Conservation (phyloP, 257 asterid genomes). For the Fraxinus cuspidata region DNA sequence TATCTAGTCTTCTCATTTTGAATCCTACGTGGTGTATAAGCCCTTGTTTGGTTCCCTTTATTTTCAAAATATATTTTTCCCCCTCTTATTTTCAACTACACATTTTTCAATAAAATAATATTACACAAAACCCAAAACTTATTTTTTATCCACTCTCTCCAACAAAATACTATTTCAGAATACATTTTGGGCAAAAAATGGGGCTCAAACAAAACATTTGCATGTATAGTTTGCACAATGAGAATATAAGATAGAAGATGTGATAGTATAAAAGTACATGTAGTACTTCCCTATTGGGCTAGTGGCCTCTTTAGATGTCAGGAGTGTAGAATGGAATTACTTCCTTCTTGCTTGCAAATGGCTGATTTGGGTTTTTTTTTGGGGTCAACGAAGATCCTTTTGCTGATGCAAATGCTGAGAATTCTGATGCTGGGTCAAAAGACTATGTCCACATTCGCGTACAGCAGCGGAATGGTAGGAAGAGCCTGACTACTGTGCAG, state of each 20-base stretch:
- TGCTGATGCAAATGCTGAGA: slow-evolving; percentile 60
- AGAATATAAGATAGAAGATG: neutral
- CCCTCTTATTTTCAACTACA: too few relatives aligned
- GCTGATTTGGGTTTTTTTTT: neutral
- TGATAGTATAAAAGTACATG: neutral
- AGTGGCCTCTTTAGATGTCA: neutral
- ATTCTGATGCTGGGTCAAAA: slow-evolving; percentile 57
- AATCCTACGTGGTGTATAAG: neutral
- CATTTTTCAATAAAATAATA: too few relatives aligned
- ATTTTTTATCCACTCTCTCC: too few relatives aligned
- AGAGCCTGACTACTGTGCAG: slow-evolving; percentile 54
- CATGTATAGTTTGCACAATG: neutral
- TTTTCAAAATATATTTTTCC: too few relatives aligned
- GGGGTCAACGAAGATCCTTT: slow-evolving; percentile 39
- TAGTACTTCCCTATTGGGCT: neutral
- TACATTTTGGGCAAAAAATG: too few relatives aligned
- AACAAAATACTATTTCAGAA: too few relatives aligned
- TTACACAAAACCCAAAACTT: too few relatives aligned
- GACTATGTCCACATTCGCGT: slow-evolving; percentile 52
- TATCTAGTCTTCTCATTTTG: neutral
- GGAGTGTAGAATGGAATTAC: neutral
- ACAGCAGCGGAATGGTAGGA: slow-evolving; percentile 56
- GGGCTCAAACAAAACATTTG: neutral
- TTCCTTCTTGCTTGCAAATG: neutral
- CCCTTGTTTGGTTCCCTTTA: too few relatives aligned